Percentiles rank a stretch among this genome's conserved stretches.
These are phyloP conservation scores for Angomonas deanei DNA, from an alignment of 208 protist genomes.

Conservation along the genomic window DNA sequence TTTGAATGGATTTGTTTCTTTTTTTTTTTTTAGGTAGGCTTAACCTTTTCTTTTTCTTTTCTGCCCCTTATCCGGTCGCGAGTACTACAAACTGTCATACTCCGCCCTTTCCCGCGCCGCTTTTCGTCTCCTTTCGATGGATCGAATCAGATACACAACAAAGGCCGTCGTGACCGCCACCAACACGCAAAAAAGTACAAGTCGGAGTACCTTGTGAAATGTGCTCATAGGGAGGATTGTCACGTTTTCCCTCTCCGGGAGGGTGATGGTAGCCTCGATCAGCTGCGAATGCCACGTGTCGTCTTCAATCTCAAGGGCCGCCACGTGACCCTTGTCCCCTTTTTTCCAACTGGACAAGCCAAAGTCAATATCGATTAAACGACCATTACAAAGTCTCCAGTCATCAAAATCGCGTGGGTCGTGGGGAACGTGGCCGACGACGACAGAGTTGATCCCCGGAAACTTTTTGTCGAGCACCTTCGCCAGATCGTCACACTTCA, in stretches of 20 bases:
- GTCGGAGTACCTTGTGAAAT: slow-evolving; percentile 18
- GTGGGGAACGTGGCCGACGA: slow-evolving; percentile 88
- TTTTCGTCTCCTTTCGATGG: slow-evolving; percentile 14
- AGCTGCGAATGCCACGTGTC: slow-evolving; percentile 64
- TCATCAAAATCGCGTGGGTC: slow-evolving; percentile 68
- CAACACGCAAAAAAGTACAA: slow-evolving; percentile 19
- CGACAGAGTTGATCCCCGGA: slow-evolving; percentile 66
- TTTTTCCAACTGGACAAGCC: slow-evolving; percentile 87
- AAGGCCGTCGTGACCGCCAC: slow-evolving; percentile 13
- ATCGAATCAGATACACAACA: slow-evolving; percentile 17
- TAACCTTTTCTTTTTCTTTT: too few relatives aligned
- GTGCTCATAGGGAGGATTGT: background rate
- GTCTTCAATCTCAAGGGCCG: slow-evolving; percentile 80
- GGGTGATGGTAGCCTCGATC: slow-evolving; percentile 50
- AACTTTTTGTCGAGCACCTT: slow-evolving; percentile 73
- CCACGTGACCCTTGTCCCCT: slow-evolving; percentile 78
- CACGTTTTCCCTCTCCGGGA: background rate
- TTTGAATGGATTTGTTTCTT: too few relatives aligned
- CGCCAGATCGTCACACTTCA: slow-evolving; percentile 69
- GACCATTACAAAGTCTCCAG: slow-evolving; percentile 70
- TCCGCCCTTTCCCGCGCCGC: too few relatives aligned
- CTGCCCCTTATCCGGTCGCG: too few relatives aligned
- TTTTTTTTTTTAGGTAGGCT: background rate
- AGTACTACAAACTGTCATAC: too few relatives aligned
- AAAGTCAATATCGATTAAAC: slow-evolving; percentile 86